Evolutionary conservation across 441 rosid species (phyloP), one percentile per base, ranked within the genome.

Genomic region (Pelargonium myrrhifolium): DNA sequence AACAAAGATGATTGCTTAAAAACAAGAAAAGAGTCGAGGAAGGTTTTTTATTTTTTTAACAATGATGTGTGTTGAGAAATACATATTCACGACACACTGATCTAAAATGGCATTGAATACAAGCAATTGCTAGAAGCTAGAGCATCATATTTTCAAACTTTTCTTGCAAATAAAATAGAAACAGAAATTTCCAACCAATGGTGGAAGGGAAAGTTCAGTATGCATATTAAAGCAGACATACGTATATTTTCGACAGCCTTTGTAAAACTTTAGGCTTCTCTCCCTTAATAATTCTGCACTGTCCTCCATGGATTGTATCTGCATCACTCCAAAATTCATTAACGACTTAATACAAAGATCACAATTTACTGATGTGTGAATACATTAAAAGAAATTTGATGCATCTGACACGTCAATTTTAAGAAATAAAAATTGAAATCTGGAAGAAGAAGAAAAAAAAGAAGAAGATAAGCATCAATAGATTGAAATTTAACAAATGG

Each of bases 161-260:
- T 58, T 10, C 24, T 22, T 58, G 1, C 35, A 68, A 47, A 40
- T 18, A 60, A 68, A 45, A 20, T 9, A 61, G 58, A 60, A 62
- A 6, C n/a, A 61, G 26, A 58, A 35, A 49, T 11, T 9, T 26
- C 14, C 31, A 15, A 40, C 20, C 31, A 15, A 58, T 2, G 15
- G 49, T 28, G 10, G 1, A 71, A 66, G n/a, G 10, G 39, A 65
- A 59, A 1, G 35, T 62, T 26, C 20, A 62, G 21, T 11, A 2
- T 24, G 61, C 26, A 47, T 9, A 51, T 62, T 20, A 43, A 77
- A 39, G 65, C 45, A 65, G 65, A 59, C 96, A 64, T 87, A 96
- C 97, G 96, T 96, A 83, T 96, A 96, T 73, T 96, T 96, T 51
- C 98, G 83, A 74, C 97, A 89, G 74, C 99, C 99, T 86, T 96